Conservation (phyloP, 257 asterid genomes). For the Vinca minor region DNA sequence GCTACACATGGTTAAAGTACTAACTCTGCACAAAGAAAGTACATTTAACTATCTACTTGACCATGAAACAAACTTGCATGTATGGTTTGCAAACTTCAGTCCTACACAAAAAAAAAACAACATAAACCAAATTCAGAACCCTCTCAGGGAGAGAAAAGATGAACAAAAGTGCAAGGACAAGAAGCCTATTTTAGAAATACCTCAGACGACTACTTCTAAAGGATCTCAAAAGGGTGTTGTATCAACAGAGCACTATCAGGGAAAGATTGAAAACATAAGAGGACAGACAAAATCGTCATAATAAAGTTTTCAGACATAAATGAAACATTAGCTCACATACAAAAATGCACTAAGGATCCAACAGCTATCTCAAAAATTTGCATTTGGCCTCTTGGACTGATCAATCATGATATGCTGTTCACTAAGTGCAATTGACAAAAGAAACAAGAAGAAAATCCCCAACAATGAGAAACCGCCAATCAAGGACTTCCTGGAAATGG, state of each 20-base stretch:
- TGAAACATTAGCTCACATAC: slow-evolving; percentile 41
- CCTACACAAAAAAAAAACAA: slow-evolving; percentile 27
- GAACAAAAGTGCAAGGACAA: slow-evolving; percentile 4
- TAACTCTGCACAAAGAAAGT: slow-evolving; percentile 22
- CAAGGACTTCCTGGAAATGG: slow-evolving; percentile 83
- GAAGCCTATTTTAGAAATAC: slow-evolving; percentile 24
- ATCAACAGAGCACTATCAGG: slow-evolving; percentile 37
- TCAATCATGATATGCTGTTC: slow-evolving; percentile 40
- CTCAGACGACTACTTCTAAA: slow-evolving; percentile 33
- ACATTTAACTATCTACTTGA: slow-evolving; percentile 35
- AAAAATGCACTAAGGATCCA: slow-evolving; percentile 41
- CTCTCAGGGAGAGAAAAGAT: not conserved
- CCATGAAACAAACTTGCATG: slow-evolving; percentile 26
- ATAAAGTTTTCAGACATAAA: slow-evolving; percentile 4
- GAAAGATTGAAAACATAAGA: slow-evolving; percentile 21
- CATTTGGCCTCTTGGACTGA: slow-evolving; percentile 48
- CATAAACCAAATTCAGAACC: slow-evolving; percentile 5
- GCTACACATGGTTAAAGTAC: slow-evolving; percentile 18
- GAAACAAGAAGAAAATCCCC: slow-evolving; percentile 77
- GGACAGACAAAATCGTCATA: slow-evolving; percentile 13
- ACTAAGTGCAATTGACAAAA: slow-evolving; percentile 83
- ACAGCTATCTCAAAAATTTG: slow-evolving; percentile 41
- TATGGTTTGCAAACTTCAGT: slow-evolving; percentile 31
- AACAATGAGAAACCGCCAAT: slow-evolving; percentile 68
- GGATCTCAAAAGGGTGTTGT: slow-evolving; percentile 43